Base-by-base conservation (phyloP, 768 basidiomycete genomes). In the Boletus vermiculosoides region DNA sequence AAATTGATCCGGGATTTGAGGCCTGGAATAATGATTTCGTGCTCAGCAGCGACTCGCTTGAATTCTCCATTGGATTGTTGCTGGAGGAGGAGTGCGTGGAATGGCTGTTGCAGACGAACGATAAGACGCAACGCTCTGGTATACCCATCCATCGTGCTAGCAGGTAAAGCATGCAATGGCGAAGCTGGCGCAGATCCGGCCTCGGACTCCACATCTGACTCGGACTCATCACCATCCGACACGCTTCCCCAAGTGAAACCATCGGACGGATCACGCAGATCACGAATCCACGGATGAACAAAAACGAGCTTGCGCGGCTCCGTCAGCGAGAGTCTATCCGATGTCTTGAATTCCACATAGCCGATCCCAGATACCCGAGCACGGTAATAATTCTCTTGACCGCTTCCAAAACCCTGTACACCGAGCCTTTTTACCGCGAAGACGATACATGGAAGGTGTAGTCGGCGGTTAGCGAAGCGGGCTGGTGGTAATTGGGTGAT, bases 1-100 rank as follows among this genome's bases (percentile, higher is more conserved):
- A 37, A 18, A 8, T 50, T 30, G 15, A 54, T 23, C 9, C 7
- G n/a, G 13, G 2, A 9, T 18, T 41, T 45, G 22, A 56, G 10
- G 4, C 56, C 31, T 6, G 30, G 45, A 15, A 49, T 22, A 10
- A 49, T 6, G 18, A 59, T 58, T 25, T 36, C 50, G 7, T 52
- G 33, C n/a, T 59, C 56, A 13, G 46, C 23, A 23, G 51, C 59
- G 12, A 60, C 36, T 39, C 59, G 68, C 28, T 64, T 73, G 72
- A 60, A 37, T 13, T 42, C 23, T 2, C 39, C 51, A 18, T 25
- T 11, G 0, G 33, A 25, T 39, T 61, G 51, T 30, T 57, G 54
- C 34, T 36, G 40, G 34, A 62, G 48, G 9, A 61, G 37, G 12
- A 61, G 20, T 6, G 46, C 46, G 3, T 30, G 9, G 46, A 63